These are phyloP conservation scores for Aspergillus diversus DNA, from an alignment of 495 filamentous ascomycete genomes.

Conservation along the genomic window DNA sequence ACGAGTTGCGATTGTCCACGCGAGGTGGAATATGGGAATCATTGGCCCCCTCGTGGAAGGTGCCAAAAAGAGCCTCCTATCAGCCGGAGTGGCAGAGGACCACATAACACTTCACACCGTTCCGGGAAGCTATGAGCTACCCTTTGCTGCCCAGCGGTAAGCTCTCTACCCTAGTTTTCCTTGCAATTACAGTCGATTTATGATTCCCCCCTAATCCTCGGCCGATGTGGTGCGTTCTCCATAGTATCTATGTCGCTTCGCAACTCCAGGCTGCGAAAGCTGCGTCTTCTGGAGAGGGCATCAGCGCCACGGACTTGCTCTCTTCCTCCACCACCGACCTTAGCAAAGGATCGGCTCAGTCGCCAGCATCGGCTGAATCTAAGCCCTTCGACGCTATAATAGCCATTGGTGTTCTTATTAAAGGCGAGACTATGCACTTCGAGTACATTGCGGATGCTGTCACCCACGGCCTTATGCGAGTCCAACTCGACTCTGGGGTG, in stretches of 20 bases:
- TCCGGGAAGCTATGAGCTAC: conserved; percentile 92
- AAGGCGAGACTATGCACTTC: conserved; percentile 98
- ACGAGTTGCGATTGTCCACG: conserved; percentile 92
- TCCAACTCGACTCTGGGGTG: conserved; percentile 83
- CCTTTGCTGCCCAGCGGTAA: conserved; percentile 82
- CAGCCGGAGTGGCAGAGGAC: conserved; percentile 78
- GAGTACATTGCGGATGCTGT: conserved; percentile 96
- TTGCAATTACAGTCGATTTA: too few relatives aligned
- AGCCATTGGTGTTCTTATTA: conserved; percentile 94
- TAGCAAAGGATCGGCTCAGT: conserved; percentile 34
- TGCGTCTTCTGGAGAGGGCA: conserved; percentile 57
- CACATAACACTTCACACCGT: conserved; percentile 90
- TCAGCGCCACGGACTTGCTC: conserved; percentile 79
- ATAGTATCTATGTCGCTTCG: conserved; percentile 81
- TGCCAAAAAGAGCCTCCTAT: conserved; percentile 61
- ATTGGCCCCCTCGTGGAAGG: conserved; percentile 82
- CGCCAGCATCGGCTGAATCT: conserved; percentile 35
- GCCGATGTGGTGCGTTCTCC: conserved; percentile 7
- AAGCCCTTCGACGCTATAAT: conserved; percentile 89
- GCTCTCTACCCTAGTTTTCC: conserved; percentile 5
- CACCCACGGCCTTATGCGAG: conserved; percentile 88
- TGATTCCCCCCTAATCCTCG: neutral
- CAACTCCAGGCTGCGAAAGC: conserved; percentile 72
- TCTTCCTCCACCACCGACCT: conserved; percentile 70
- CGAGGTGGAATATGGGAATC: conserved; percentile 84